Base-by-base conservation (phyloP, 805 yeast species). In the Candida schatavii region DNA sequence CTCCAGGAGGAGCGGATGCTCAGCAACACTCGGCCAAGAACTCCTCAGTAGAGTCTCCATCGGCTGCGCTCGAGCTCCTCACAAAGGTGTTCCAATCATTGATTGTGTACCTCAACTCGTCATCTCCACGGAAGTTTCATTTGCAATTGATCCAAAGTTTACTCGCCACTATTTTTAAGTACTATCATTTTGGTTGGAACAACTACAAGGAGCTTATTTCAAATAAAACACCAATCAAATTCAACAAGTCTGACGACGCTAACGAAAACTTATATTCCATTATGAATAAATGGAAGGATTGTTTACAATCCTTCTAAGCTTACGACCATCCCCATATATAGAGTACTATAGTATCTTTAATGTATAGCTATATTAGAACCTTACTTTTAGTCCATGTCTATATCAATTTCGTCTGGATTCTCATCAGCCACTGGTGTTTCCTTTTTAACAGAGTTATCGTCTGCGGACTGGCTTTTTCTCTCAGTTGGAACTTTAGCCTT, bases 401-500 rank as follows among this genome's bases (percentile, higher is more conserved):
- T 51, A 18, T 79, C 85, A 33, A 83, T 80, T 33, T 75, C 80
- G 50, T 82, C 85, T 1, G 83, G 80, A 52, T 83, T 81, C 0
- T 32, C 30, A 19, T 15, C 27, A 13, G 22, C 29, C 18, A 7
- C 27, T 7, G 7, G 10, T 23, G 7, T 23, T 11, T 23, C 27
- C 27, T 23, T 11, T 3, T 39, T 33, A 4, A 56, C 21, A 7
- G 15, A 20, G 6, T 17, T 13, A 5, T 31, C 19, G 5, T 9
- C 11, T 7, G 27, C 7, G 11, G 27, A 23, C 7, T 7, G 10
- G 15, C 22, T 48, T 7, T 54, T 45, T 1, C 58, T 45, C 3
- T 54, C 56, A 10, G 59, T 62, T 7, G 35, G 20, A 11, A 17
- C 21, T 32, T 63, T 61, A 2, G 74, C 62, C 44, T 70, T 71